Base-by-base conservation (phyloP, 2,329 filamentous ascomycete species). In the Monosporascus sp. region DNA sequence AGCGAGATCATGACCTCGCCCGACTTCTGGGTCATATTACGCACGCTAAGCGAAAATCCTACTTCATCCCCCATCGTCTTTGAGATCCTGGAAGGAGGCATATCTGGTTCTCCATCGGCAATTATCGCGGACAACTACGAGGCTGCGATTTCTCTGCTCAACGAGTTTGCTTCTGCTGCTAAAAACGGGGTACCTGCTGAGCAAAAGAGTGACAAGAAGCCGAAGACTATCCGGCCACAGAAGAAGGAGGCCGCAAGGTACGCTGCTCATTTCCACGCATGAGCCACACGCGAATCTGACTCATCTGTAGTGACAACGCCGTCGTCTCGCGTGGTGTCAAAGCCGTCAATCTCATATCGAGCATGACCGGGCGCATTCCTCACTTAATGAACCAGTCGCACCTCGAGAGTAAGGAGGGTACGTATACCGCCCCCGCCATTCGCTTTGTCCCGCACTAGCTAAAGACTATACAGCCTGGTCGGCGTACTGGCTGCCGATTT, bases 101-200 rank as follows among this genome's bases (percentile, higher is more conserved):
- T 91, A 2, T 81, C 80, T 14, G 87, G 87, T 15, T 79, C 83
- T n/a, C 87, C 87, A 18, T 86, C 89, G 15, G 88, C 92, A 6
- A 89, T 99, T 49, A 93, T 91, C 55, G 90, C 92, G 24, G 94
- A 97, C 66, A 99, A 99, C 63, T 99, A 97, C 64, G 91, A 97
- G 66, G 86, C 90, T 22, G 88, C 89, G 3, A 86, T 99, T 51
- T 79, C 81, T 31, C 77, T 99, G 22, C 80, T 97, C 24, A 95
- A 95, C 62, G 88, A 93, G 56, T 97, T 97, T 70, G 91, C 94
- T 3, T 88, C 87, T 7, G 87, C 89, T 28, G 92, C 88, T 46
- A 89, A 86, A 60, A 77, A 92, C 9, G 87, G 86, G 7, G 84
- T 87, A 9, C 72, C 80, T 3, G 77, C 85, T 37, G 88, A 95